Percentiles rank a stretch among this genome's conserved stretches.
Conservation (phyloP, 116 monocot genomes). For the Thalassia testudinum region DNA sequence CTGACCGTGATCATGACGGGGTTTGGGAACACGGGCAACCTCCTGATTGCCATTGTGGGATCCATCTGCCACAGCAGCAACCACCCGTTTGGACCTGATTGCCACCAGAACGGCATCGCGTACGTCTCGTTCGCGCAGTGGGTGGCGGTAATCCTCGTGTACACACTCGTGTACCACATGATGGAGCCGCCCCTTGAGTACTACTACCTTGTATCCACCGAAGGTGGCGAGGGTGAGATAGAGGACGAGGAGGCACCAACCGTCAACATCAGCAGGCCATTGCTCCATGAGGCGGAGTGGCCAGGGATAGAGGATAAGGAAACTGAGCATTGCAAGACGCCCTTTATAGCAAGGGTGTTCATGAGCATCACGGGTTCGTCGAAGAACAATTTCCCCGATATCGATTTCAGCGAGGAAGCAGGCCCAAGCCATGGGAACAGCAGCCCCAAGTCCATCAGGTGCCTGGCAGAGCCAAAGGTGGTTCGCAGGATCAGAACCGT, state of each 20-base stretch:
- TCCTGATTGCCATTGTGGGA: constrained; percentile 77
- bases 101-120: constrained; percentile 49
- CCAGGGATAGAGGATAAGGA: constrained; percentile 78
- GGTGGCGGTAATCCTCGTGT: constrained; percentile 91
- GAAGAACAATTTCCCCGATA: constrained; percentile 40
- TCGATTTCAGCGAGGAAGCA: constrained; percentile 46
- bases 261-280: constrained; percentile 42
- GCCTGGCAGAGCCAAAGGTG: constrained; percentile 80
- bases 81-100: constrained; percentile 67
- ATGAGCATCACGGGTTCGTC: constrained; percentile 64
- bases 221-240: constrained; percentile 33
- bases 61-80: constrained; percentile 73
- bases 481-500: constrained; percentile 72
- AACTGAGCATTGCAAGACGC: constrained; percentile 70
- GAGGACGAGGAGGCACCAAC: too few relatives aligned
- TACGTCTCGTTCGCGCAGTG: constrained; percentile 92
- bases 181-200: constrained; percentile 88
- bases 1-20: constrained; percentile 83
- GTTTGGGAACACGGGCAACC: constrained; percentile 97
- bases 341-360: constrained; percentile 87
- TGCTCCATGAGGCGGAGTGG: constrained; percentile 94
- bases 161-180: constrained; percentile 93
- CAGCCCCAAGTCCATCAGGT: constrained; percentile 75
- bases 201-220: constrained; percentile 57
- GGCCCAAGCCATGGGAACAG: constrained; percentile 6